A percentile compares a stretch with the other conserved stretches of the same genome.
phyloP scores from a whole-genome alignment of 148 eudicot species.

The Beta vulgaris region DNA sequence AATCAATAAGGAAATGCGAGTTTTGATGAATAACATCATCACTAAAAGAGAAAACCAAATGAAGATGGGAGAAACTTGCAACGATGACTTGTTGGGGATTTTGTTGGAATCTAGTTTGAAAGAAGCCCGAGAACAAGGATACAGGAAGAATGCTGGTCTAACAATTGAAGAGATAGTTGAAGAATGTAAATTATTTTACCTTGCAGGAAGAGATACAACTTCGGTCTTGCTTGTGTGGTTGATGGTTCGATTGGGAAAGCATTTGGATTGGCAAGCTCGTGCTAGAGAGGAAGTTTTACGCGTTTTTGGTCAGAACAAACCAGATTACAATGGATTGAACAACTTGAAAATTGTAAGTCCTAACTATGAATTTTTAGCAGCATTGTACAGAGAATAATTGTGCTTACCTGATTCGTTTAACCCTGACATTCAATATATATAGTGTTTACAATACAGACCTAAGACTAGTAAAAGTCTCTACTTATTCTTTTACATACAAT shows the following conservation, averaged over 20 bases:
- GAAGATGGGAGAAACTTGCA: constrained; percentile 25
- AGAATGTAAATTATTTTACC: constrained; percentile 35
- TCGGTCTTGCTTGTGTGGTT: constrained; percentile 32
- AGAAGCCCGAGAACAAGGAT: constrained; percentile 27
- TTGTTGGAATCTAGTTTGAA: constrained; percentile 32
- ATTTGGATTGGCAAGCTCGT: constrained; percentile 34
- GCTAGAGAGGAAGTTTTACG: constrained; percentile 37
- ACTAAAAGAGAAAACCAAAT: constrained; percentile 31
- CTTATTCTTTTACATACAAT: too few relatives aligned
- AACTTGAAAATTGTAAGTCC: constrained; percentile 32
- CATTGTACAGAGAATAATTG: too few relatives aligned
- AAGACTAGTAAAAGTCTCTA: too few relatives aligned
- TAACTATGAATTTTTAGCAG: too few relatives aligned
- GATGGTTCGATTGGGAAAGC: constrained; percentile 29
- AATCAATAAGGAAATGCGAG: constrained; percentile 28
- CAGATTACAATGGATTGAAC: constrained; percentile 31
- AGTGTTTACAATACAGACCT: too few relatives aligned
- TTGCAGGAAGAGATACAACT: constrained; percentile 38
- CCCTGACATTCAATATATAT: too few relatives aligned
- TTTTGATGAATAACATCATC: constrained; percentile 28
- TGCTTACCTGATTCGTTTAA: too few relatives aligned
- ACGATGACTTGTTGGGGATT: constrained; percentile 32
- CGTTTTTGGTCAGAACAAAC: constrained; percentile 30
- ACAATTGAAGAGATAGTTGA: constrained; percentile 33
- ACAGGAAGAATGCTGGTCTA: constrained; percentile 30